phyloP scores from a whole-genome alignment of 2,329 filamentous ascomycete genomes.

The Gyromitra esculenta region DNA sequence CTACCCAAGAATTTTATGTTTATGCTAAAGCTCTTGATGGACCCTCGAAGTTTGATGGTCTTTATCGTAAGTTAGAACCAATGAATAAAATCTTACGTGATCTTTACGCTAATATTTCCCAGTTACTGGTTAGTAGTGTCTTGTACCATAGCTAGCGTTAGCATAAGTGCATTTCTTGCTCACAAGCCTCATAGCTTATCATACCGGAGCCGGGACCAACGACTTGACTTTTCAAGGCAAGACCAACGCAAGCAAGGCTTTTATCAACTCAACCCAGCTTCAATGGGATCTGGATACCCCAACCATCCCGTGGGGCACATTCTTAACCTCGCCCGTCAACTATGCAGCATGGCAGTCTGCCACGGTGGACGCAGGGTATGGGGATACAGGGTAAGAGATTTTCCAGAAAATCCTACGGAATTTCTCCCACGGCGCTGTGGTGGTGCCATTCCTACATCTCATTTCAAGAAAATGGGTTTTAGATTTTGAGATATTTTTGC shows the following conservation, averaged over 20 bases:
- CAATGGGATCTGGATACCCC: conserved; percentile 21
- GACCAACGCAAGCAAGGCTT: neutral
- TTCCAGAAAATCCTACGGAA: neutral
- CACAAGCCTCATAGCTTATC: conserved; percentile 1
- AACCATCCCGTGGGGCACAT: conserved; percentile 10
- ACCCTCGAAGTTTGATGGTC: neutral
- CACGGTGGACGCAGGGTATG: neutral
- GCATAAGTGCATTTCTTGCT: neutral
- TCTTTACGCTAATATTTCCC: conserved; percentile 7
- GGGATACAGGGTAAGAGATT: neutral
- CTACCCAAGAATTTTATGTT: conserved; percentile 23
- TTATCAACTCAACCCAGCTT: conserved; percentile 14
- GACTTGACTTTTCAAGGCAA: neutral
- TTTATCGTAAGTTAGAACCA: conserved; percentile 20
- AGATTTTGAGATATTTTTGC: neutral
- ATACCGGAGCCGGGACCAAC: conserved; percentile 16
- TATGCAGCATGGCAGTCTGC: conserved; percentile 14
- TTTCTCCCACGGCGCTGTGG: too few relatives aligned
- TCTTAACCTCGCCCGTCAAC: conserved; percentile 11
- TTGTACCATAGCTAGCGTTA: neutral
- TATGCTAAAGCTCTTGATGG: neutral
- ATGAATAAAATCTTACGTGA: neutral
- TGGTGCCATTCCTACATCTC: too few relatives aligned
- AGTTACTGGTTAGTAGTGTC: conserved; percentile 24
- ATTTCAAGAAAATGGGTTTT: too few relatives aligned